Evolutionary conservation across 2,329 filamentous ascomycete genomes (phyloP).

Genomic region (Magnaporthiopsis rhizophila): DNA sequence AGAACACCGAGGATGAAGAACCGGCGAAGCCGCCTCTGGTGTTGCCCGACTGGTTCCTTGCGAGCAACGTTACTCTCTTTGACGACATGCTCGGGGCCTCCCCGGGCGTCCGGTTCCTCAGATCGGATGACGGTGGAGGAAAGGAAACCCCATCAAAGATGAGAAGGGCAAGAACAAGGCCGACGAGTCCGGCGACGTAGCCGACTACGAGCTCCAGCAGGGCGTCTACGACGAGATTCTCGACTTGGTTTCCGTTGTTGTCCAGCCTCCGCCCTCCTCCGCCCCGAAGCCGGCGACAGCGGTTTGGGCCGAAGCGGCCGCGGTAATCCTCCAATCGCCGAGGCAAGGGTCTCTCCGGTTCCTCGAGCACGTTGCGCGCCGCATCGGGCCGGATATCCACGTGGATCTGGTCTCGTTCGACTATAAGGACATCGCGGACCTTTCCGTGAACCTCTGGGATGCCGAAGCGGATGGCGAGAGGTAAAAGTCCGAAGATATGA

Average conservation of each 20-base stretch:
- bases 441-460: conserved; percentile 1
- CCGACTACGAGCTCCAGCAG: neutral
- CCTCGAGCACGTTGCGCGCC: neutral
- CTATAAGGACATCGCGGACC: neutral
- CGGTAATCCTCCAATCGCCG: conserved; percentile 1
- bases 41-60: conserved; percentile 5
- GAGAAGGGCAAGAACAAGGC: neutral
- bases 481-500: neutral
- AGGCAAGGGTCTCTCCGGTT: neutral
- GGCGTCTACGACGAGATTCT: neutral
- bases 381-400: neutral
- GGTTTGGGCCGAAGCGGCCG: neutral
- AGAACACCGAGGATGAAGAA: neutral
- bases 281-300: too few species aligned
- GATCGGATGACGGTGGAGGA: neutral
- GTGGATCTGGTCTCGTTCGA: neutral
- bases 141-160: neutral
- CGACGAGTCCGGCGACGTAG: neutral
- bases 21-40: neutral
- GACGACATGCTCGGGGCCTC: neutral
- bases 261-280: neutral
- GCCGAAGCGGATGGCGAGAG: neutral
- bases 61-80: neutral
- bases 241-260: neutral
- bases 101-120: neutral